Base-by-base conservation (phyloP, 1,139 yeast genomes). In the Yamadazyma diospyri region DNA sequence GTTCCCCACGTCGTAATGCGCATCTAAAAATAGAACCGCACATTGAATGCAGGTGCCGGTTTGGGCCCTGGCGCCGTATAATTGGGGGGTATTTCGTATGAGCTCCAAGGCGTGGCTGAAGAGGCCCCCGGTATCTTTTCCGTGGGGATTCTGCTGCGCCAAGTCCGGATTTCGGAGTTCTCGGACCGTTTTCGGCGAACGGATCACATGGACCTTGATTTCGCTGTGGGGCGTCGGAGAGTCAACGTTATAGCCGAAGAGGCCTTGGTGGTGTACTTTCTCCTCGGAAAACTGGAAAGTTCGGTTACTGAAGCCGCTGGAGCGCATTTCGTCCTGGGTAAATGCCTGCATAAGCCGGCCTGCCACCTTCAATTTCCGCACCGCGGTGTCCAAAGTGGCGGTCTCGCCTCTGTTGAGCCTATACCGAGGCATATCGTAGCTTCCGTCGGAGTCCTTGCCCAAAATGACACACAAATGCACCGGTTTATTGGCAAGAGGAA, bases 271-370 rank as follows among this genome's bases (percentile, higher is more conserved):
- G 8, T 43, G 34, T 4, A 43, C 47, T 1, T 52, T 28, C 48
- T 85, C 95, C 47, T 92, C 96, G 5, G 71, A 81, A 45, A 88
- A 82, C 39, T 79, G 78, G 57, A 88, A 88, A 4, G 84, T 71
- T 38, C 97, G 63, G 43, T 82, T 78, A 17, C 96, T 95, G 48
- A 86, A 75, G 0, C 94, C 94, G 34, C 74, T 72, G 25, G 80
- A 63, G 37, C 79, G 60, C 95, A 92, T 87, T 52, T 89, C 97
- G 46, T 92, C 97, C 45, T 81, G 81, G 1, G 97, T 89, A 53
- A 77, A 89, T 1, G 97, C 95, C 49, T 87, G 89, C 95, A 88
- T 87, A 56, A 92, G 56, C 48, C 96, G 69, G 4, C 86, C 95
- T 6, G 89, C 97, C 40, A 87, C 76, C 47, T 95, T 77, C 44